phyloP scores from a whole-genome alignment of 805 yeast genomes.

The Kodamaea kakaduensis region DNA sequence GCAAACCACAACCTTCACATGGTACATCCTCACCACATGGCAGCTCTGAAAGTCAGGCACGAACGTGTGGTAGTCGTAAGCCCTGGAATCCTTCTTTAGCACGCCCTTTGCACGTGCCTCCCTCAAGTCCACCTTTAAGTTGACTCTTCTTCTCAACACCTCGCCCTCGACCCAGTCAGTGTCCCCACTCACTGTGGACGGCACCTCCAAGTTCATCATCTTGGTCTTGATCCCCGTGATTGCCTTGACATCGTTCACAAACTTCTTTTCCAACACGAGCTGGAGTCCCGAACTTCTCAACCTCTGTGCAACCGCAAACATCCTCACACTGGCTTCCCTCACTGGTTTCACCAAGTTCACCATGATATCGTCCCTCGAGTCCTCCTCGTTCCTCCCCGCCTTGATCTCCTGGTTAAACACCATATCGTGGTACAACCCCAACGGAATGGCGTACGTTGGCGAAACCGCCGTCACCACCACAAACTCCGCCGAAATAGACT shows the following conservation, averaged over 20 bases:
- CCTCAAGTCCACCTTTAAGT: neutral
- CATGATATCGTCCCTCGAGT: constrained; percentile 21
- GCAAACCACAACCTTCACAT: constrained; percentile 1
- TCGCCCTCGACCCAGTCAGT: neutral
- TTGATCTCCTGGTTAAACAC: constrained; percentile 19
- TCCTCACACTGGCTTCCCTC: constrained; percentile 6
- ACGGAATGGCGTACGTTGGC: constrained; percentile 31
- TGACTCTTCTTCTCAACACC: neutral
- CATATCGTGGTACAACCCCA: constrained; percentile 36
- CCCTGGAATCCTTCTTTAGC: neutral
- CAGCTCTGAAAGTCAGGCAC: constrained; percentile 7
- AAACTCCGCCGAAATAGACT: constrained; percentile 23
- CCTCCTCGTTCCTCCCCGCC: neutral
- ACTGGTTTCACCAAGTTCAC: constrained; percentile 22
- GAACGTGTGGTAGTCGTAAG: constrained; percentile 3
- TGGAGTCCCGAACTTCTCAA: neutral
- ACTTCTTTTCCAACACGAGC: neutral
- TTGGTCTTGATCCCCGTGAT: constrained; percentile 1
- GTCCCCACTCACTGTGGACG: constrained; percentile 4
- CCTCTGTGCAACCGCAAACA: neutral
- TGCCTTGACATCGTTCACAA: constrained; percentile 3
- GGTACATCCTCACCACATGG: constrained; percentile 4
- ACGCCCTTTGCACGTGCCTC: constrained; percentile 1
- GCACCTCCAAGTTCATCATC: constrained; percentile 7
- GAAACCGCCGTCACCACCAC: constrained; percentile 29